These are phyloP conservation scores for Mercurialis annua DNA, from an alignment of 345 rosid species.

Conservation along the genomic window DNA sequence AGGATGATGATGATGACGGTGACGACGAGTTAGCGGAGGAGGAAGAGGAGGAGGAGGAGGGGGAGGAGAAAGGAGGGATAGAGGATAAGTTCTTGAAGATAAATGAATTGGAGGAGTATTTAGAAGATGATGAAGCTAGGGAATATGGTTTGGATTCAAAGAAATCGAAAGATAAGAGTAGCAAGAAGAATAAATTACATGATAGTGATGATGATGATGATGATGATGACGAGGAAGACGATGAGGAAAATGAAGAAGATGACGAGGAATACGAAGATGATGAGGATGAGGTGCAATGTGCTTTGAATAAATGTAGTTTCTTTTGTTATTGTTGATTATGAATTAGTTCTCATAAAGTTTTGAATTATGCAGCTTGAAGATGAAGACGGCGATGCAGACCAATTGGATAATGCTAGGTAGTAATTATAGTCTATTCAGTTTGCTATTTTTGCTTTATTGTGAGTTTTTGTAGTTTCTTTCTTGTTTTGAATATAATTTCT, in stretches of 20 bases:
- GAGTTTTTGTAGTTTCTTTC: neutral
- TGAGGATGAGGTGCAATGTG: slow-evolving; percentile 23
- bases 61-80: slow-evolving; percentile 41
- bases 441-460: neutral
- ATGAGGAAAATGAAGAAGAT: slow-evolving; percentile 36
- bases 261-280: slow-evolving; percentile 30
- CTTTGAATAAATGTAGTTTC: neutral
- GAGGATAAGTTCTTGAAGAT: slow-evolving; percentile 85
- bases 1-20: slow-evolving; percentile 29
- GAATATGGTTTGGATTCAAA: slow-evolving; percentile 57
- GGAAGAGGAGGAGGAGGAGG: slow-evolving; percentile 32
- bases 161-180: slow-evolving; percentile 35
- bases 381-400: slow-evolving; percentile 32
- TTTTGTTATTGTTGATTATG: neutral
- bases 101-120: slow-evolving; percentile 62
- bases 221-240: slow-evolving; percentile 14
- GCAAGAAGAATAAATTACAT: slow-evolving; percentile 6
- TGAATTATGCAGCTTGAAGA: slow-evolving; percentile 42
- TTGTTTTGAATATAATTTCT: neutral
- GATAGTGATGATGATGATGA: slow-evolving; percentile 9
- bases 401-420: slow-evolving; percentile 47
- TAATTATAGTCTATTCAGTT: neutral
- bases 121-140: slow-evolving; percentile 73
- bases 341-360: neutral
- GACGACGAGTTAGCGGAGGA: slow-evolving; percentile 33